These are phyloP conservation scores for Erythrophleum fordii DNA, from an alignment of 306 rosid species.

Conservation along the genomic window DNA sequence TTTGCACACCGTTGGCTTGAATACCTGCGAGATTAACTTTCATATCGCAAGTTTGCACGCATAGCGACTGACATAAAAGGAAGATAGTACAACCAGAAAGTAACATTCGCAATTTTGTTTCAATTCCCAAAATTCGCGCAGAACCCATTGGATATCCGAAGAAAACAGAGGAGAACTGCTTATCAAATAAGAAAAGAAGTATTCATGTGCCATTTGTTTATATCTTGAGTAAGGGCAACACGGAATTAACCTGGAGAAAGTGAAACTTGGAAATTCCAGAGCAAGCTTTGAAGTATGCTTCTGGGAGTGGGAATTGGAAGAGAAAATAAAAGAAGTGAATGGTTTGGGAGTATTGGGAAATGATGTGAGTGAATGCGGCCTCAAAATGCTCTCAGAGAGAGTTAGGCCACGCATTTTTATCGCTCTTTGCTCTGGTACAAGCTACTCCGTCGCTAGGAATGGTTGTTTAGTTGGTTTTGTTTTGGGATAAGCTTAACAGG, in stretches of 20 bases:
- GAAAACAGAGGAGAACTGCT: not conserved
- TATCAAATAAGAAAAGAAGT: not conserved
- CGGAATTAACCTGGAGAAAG: constrained; percentile 43
- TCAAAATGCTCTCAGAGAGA: constrained; percentile 50
- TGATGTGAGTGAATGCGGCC: constrained; percentile 45
- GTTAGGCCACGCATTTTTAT: constrained; percentile 60
- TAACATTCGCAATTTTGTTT: not conserved
- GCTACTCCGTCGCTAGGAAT: not conserved
- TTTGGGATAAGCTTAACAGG: constrained; percentile 9
- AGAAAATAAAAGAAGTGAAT: constrained; percentile 38
- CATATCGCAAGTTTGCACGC: not conserved
- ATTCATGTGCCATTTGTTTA: not conserved
- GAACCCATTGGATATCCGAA: not conserved
- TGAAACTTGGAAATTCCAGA: constrained; percentile 40
- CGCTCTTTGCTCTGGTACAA: not conserved
- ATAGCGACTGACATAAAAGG: not conserved
- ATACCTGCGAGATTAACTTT: constrained; percentile 46
- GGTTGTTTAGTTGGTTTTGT: not conserved
- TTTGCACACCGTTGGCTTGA: constrained; percentile 31
- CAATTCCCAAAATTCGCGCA: not conserved
- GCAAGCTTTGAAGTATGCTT: constrained; percentile 45
- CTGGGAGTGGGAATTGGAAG: constrained; percentile 43
- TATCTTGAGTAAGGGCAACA: not conserved
- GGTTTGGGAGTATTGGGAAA: constrained; percentile 45
- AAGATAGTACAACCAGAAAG: not conserved